phyloP scores from a whole-genome alignment of 2,329 filamentous ascomycete species.

The Fusarium humuli region DNA sequence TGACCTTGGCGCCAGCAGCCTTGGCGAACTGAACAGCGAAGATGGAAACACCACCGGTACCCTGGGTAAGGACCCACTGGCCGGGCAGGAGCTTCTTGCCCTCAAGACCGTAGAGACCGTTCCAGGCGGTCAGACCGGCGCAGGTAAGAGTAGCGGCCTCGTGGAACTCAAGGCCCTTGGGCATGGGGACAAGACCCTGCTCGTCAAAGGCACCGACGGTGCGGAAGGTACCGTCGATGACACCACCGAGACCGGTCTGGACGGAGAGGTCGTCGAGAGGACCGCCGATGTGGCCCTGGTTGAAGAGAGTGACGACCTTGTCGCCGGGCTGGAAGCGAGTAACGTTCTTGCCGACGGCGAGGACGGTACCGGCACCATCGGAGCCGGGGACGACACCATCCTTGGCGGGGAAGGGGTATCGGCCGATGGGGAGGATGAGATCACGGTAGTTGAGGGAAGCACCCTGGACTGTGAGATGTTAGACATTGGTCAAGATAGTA shows the following conservation, averaged over 20 bases:
- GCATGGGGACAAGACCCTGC: constrained; percentile 73
- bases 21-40: constrained; percentile 72
- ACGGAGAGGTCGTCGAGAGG: constrained; percentile 51
- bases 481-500: neutral
- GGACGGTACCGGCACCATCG: constrained; percentile 65
- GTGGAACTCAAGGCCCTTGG: constrained; percentile 63
- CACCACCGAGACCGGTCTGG: constrained; percentile 73
- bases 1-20: constrained; percentile 60
- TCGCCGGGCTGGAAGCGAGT: constrained; percentile 64
- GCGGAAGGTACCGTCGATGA: constrained; percentile 74
- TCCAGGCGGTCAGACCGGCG: constrained; percentile 74
- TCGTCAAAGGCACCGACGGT: constrained; percentile 76
- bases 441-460: constrained; percentile 68
- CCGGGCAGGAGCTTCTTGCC: constrained; percentile 63
- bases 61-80: constrained; percentile 72
- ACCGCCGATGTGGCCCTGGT: constrained; percentile 64
- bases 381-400: constrained; percentile 62
- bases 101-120: constrained; percentile 69
- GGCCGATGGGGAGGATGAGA: constrained; percentile 61
- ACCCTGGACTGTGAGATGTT: constrained; percentile 55
- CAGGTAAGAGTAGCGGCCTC: constrained; percentile 70
- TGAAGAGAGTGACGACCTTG: constrained; percentile 71
- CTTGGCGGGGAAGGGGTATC: constrained; percentile 58
- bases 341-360: constrained; percentile 63
- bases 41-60: constrained; percentile 76